phyloP scores from a whole-genome alignment of 2,329 filamentous ascomycete genomes.

The Chaetomium sp. region DNA sequence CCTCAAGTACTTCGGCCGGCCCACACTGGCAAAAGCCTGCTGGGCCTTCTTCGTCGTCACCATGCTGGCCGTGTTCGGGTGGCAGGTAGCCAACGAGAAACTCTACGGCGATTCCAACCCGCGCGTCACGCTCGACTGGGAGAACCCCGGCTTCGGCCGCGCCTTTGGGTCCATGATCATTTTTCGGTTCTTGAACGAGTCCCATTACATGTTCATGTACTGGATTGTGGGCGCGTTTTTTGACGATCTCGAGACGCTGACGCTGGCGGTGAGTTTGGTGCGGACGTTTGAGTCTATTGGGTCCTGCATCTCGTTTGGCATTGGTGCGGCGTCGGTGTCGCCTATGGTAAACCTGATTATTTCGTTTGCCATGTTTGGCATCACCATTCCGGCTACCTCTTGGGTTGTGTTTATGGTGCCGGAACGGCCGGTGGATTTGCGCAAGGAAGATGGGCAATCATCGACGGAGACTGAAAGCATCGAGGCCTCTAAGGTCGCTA shows the following conservation, averaged over 20 bases:
- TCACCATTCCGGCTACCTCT: conserved; percentile 34
- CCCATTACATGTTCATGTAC: conserved; percentile 46
- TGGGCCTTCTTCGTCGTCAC: conserved; percentile 36
- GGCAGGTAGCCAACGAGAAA: conserved; percentile 43
- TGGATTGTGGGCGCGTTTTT: conserved; percentile 46
- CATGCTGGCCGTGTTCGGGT: conserved; percentile 39
- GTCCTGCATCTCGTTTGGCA: conserved; percentile 39
- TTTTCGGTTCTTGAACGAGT: conserved; percentile 42
- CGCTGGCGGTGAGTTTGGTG: conserved; percentile 41
- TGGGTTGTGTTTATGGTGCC: conserved; percentile 33
- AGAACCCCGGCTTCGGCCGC: conserved; percentile 36
- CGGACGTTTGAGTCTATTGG: conserved; percentile 44
- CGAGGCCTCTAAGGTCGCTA: background rate
- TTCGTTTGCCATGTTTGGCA: conserved; percentile 41
- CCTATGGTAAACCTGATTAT: conserved; percentile 44
- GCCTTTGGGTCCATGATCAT: conserved; percentile 42
- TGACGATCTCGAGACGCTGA: conserved; percentile 45
- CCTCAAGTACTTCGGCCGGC: conserved; percentile 35
- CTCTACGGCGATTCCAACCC: conserved; percentile 35
- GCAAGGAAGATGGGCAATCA: conserved; percentile 13
- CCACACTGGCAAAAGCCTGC: conserved; percentile 36
- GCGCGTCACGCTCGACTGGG: conserved; percentile 40
- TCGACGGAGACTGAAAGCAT: conserved; percentile 10
- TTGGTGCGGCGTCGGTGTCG: conserved; percentile 39
- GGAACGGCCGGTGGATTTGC: conserved; percentile 27